Evolutionary conservation across 2,329 filamentous ascomycete genomes (phyloP).

Genomic region (Nemania serpens): DNA sequence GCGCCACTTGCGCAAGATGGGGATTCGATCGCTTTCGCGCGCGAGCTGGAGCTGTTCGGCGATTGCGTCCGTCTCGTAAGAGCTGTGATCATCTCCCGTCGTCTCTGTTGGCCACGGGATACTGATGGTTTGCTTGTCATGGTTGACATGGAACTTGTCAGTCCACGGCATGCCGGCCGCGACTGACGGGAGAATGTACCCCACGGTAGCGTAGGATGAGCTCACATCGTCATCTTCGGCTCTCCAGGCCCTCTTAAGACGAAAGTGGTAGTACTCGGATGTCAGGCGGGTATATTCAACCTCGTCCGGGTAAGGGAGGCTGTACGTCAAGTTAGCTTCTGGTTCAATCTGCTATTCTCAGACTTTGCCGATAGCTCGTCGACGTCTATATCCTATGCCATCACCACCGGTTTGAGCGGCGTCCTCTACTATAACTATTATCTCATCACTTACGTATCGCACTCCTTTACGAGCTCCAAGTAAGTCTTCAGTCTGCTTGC

Average conservation of each 20-base stretch:
- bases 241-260: neutral
- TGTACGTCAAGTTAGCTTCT: neutral
- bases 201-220: neutral
- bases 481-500: neutral
- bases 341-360: neutral
- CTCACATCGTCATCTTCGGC: neutral
- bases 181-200: conserved; percentile 5
- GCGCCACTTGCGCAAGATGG: conserved; percentile 10
- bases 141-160: conserved; percentile 4
- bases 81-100: neutral
- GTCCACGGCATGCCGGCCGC: conserved; percentile 6
- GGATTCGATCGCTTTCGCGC: neutral
- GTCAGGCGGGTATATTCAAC: neutral
- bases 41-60: neutral
- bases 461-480: conserved; percentile 4
- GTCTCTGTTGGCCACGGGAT: conserved; percentile 3
- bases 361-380: neutral
- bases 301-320: conserved; percentile 1
- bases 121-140: neutral
- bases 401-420: neutral
- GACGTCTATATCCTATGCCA: neutral
- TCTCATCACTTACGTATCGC: conserved; percentile 10
- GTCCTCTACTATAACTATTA: neutral
- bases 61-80: neutral
- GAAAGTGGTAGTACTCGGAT: conserved; percentile 2